Percentiles rank a stretch among this genome's conserved stretches.
phyloP scores from a whole-genome alignment of 139 green algal genomes.

The Pleodorina starrii region DNA sequence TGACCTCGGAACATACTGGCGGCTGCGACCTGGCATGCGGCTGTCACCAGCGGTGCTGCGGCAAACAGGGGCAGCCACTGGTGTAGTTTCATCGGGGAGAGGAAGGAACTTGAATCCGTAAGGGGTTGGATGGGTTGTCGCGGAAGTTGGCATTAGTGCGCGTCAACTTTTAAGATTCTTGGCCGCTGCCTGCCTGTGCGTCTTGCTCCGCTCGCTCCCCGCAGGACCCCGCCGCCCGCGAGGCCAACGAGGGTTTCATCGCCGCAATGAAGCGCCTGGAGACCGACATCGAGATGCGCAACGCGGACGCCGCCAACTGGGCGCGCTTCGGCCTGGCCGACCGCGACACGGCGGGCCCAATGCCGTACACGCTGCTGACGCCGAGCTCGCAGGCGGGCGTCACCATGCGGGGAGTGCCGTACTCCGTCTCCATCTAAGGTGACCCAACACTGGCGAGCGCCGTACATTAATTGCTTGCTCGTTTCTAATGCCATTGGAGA shows the following conservation, averaged over 20 bases:
- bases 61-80: background rate
- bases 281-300: slow-evolving; percentile 38
- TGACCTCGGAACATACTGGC: too few relatives aligned
- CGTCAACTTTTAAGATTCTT: background rate
- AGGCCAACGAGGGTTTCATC: slow-evolving; percentile 37
- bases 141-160: background rate
- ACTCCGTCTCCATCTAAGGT: slow-evolving; percentile 54
- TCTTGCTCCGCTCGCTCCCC: background rate
- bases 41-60: background rate
- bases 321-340: background rate
- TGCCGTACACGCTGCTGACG: slow-evolving; percentile 56
- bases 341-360: background rate
- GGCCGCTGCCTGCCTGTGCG: too few relatives aligned
- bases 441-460: too few relatives aligned
- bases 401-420: slow-evolving; percentile 55
- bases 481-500: too few relatives aligned
- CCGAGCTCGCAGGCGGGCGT: slow-evolving; percentile 37
- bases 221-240: slow-evolving; percentile 43
- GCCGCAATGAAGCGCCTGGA: slow-evolving; percentile 38
- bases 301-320: slow-evolving; percentile 8
- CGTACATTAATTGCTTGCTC: too few relatives aligned
- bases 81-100: background rate
- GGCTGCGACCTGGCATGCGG: too few relatives aligned
- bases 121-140: background rate
- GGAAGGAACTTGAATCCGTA: background rate